Percentiles rank a stretch among this genome's conserved stretches.
Evolutionary conservation across 306 rosid genomes (phyloP).

Genomic region (Quercus rubra): DNA sequence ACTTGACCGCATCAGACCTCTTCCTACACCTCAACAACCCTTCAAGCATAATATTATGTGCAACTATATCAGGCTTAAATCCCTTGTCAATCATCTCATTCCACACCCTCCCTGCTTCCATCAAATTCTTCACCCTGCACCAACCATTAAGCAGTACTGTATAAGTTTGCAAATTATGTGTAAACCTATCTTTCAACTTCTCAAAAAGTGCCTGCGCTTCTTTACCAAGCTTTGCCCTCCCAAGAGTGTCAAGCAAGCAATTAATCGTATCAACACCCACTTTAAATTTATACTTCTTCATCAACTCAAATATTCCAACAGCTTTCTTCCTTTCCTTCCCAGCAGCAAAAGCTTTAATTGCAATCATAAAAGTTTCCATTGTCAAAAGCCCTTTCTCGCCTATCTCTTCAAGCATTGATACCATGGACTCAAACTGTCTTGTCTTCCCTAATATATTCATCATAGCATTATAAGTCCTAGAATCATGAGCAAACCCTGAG

Average conservation of each 20-base stretch:
- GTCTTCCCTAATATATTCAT: slow-evolving; percentile 77
- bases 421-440: slow-evolving; percentile 91
- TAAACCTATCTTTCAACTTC: slow-evolving; percentile 60
- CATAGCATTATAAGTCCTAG: slow-evolving; percentile 63
- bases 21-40: slow-evolving; percentile 68
- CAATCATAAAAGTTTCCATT: slow-evolving; percentile 72
- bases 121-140: slow-evolving; percentile 67
- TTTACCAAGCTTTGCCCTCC: slow-evolving; percentile 68
- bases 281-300: slow-evolving; percentile 66
- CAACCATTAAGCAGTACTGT: slow-evolving; percentile 76
- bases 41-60: slow-evolving; percentile 75
- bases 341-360: slow-evolving; percentile 72
- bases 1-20: slow-evolving; percentile 80
- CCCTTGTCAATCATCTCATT: slow-evolving; percentile 84
- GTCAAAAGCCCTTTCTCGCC: slow-evolving; percentile 70
- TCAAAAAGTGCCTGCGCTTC: slow-evolving; percentile 79
- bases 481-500: slow-evolving; percentile 64
- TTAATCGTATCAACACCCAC: slow-evolving; percentile 64
- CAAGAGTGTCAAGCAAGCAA: slow-evolving; percentile 80
- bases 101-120: slow-evolving; percentile 95
- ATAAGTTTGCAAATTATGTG: slow-evolving; percentile 60
- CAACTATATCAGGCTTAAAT: slow-evolving; percentile 74
- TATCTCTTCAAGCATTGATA: slow-evolving; percentile 82
- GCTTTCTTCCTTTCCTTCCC: slow-evolving; percentile 89
- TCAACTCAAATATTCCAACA: slow-evolving; percentile 73